Evolutionary conservation across 805 yeast species (phyloP), one percentile per base, ranked within the genome.

Genomic region (Lipomyces yamadae): DNA sequence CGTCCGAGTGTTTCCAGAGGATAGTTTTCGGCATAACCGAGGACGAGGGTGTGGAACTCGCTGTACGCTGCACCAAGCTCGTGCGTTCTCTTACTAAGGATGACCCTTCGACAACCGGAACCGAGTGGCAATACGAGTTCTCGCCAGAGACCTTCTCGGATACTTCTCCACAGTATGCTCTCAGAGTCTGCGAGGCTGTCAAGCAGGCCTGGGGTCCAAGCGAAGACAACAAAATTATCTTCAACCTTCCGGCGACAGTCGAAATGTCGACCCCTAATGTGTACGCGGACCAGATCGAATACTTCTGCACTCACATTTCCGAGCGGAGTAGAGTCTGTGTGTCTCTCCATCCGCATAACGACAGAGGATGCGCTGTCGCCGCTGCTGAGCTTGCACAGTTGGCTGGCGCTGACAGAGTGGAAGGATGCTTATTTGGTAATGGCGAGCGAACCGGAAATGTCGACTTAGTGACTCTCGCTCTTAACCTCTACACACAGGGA

Each of bases 371-470:
- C 76, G 93, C 90, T 13, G 93, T 90, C n/a, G 95, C 94, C 10
- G 95, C 95, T 45, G 88, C 92, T 2, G 96, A 90, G 78, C 83
- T 90, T 64, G 96, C 90, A 57, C 88, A 86, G 74, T 74, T 90
- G 78, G 96, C 92, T 2, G 96, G 96, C 62, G 96, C 92, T n/a
- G 92, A 90, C 76, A 85, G 96, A 77, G 90, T 90, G 33, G 96
- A 90, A 78, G 96, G 96, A 30, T 90, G 94, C 79, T 79, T 90
- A 58, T 90, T 90, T 73, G 96, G 95, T 61, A 90, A 90, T 74
- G 95, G 96, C 72, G 96, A 90, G 81, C 86, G 96, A 77, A 90
- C 96, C 3, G 96, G 96, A 70, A 90, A 90, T 75, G 96, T 90
- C 61, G 95, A 90, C 76, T 79, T 90, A 63, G 92, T 90, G 39